phyloP scores from a whole-genome alignment of 1,284 basidiomycete species.

The Somion occarium region DNA sequence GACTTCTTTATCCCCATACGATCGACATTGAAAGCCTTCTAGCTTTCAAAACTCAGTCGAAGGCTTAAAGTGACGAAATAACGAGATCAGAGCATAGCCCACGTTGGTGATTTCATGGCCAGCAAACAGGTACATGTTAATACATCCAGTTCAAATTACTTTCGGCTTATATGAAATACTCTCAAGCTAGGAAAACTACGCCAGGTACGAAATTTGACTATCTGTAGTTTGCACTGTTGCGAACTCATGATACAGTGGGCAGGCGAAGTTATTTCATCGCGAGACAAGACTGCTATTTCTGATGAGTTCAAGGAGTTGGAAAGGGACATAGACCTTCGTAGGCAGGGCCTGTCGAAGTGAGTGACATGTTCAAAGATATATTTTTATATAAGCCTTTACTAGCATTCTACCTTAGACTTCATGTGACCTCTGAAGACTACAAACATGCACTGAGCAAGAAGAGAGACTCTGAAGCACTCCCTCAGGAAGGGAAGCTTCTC shows the following conservation, averaged over 20 bases:
- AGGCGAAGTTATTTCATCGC: slow-evolving; percentile 32
- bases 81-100: too few species aligned
- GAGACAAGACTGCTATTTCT: slow-evolving; percentile 32
- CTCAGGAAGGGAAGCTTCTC: slow-evolving; percentile 59
- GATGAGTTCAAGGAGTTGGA: slow-evolving; percentile 34
- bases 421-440: slow-evolving; percentile 56
- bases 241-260: slow-evolving; percentile 20
- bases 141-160: background rate
- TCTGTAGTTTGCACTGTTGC: background rate
- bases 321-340: slow-evolving; percentile 32
- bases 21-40: too few species aligned
- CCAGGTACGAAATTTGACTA: slow-evolving; percentile 22
- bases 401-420: slow-evolving; percentile 41
- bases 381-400: background rate
- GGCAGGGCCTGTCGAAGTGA: slow-evolving; percentile 31
- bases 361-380: too few species aligned
- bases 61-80: too few species aligned
- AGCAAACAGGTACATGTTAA: slow-evolving; percentile 28
- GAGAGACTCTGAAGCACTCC: slow-evolving; percentile 52
- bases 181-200: slow-evolving; percentile 31
- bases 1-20: too few species aligned
- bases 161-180: slow-evolving; percentile 6
- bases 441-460: slow-evolving; percentile 63
- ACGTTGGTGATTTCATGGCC: slow-evolving; percentile 25
- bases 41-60: too few species aligned